A percentile compares a stretch with the other conserved stretches of the same genome.
phyloP scores from a whole-genome alignment of 164 flowering plant species.

The Vitis cinerea region DNA sequence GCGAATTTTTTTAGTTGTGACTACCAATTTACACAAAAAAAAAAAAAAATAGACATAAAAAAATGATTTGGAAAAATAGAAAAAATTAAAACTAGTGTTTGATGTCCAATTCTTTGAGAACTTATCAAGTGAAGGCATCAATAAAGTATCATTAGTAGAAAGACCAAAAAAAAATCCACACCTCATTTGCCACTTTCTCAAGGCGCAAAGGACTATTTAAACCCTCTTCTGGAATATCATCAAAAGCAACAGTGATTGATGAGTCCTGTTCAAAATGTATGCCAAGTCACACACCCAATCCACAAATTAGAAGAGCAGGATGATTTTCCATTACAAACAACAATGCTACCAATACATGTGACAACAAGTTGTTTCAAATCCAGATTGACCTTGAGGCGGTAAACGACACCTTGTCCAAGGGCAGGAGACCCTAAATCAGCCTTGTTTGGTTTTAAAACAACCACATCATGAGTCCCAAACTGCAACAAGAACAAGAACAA shows the following conservation, averaged over 20 bases:
- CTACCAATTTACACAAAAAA: too few relatives aligned
- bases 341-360: not conserved
- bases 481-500: slow-evolving; percentile 28
- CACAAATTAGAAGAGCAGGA: not conserved
- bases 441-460: slow-evolving; percentile 83
- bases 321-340: not conserved
- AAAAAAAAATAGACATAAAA: too few relatives aligned
- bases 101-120: too few relatives aligned
- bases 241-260: slow-evolving; percentile 93
- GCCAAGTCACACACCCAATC: slow-evolving; percentile 3
- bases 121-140: too few relatives aligned
- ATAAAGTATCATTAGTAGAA: too few relatives aligned
- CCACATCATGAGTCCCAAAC: slow-evolving; percentile 97
- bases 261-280: slow-evolving; percentile 57
- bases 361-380: not conserved
- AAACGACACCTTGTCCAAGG: slow-evolving; percentile 97
- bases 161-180: slow-evolving; percentile 12
- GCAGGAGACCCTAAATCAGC: slow-evolving; percentile 85
- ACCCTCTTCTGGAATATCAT: slow-evolving; percentile 96
- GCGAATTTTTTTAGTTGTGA: too few relatives aligned
- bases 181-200: slow-evolving; percentile 98
- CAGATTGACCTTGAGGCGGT: slow-evolving; percentile 77
- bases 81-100: too few relatives aligned
- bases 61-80: too few relatives aligned
- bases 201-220: slow-evolving; percentile 81